Base-by-base conservation (phyloP, 2,329 filamentous ascomycete species). In the Colletotrichum lini region DNA sequence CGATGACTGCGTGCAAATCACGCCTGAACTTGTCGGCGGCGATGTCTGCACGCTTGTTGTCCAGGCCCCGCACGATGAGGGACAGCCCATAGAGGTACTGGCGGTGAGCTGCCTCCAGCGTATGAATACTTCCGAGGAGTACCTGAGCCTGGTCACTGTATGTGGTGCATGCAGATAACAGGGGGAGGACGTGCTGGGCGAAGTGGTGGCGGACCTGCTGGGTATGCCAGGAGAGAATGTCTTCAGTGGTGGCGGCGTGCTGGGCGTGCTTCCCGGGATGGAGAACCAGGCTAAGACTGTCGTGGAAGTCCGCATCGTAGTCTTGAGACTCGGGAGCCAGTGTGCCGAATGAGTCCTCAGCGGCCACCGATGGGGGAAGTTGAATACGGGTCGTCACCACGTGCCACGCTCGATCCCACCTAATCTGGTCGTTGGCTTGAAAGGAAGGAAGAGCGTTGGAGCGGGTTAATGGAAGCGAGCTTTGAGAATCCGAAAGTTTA, bases 1-100 rank as follows among this genome's bases (percentile, higher is more conserved):
- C 87, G 73, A 93, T 86, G 26, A 93, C 84, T 26, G 91, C 89
- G 75, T 92, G 87, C 13, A 93, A 79, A 73, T 93, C 91, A 59
- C 87, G 82, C 18, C 83, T 84, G 76, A 94, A 92, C 67, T 86
- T 88, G 63, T 77, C 77, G 9, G 85, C 80, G 49, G 82, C 82
- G 42, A 79, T 77, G 56, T 80, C 78, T 65, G 81, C 83, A 35
- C 77, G 75, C 42, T 77, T 78, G 35, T 80, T 79, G 13, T 83
- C 79, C 73, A 88, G 83, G 23, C 84, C 87, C 67, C 85, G 83
- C 42, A 84, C 76, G 60, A 92, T 83, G 61, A 88, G 80, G 12
- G 84, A 83, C 68, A 91, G 77, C 2, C 88, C 87, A 75, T 86
- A 86, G 21, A 87, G 80, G 74, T 92, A 90, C 75, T 89, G 86